phyloP scores from a whole-genome alignment of 306 rosid species.

The Cicer yamashitae region DNA sequence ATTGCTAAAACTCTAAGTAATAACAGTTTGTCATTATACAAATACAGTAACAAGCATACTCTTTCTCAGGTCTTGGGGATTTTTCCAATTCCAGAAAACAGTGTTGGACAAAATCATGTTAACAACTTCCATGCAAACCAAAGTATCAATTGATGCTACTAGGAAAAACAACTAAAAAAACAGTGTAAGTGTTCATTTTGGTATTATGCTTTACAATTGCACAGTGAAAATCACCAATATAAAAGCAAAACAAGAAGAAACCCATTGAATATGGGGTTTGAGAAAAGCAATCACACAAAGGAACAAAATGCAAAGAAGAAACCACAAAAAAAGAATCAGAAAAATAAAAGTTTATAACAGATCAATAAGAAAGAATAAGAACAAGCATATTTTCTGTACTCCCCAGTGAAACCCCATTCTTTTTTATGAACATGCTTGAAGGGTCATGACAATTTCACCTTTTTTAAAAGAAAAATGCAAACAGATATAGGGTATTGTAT shows the following conservation, averaged over 20 bases:
- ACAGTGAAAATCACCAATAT: constrained; percentile 37
- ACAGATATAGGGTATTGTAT: neutral
- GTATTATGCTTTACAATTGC: neutral
- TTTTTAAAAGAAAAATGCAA: constrained; percentile 31
- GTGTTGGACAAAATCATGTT: neutral
- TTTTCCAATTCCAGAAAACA: neutral
- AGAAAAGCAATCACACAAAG: constrained; percentile 20
- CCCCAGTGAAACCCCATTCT: constrained; percentile 44
- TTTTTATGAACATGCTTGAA: constrained; percentile 33
- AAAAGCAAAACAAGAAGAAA: constrained; percentile 16
- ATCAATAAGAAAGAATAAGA: constrained; percentile 35
- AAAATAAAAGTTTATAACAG: neutral
- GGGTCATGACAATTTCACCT: constrained; percentile 11
- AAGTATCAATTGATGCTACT: constrained; percentile 2
- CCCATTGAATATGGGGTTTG: neutral
- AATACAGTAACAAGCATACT: neutral
- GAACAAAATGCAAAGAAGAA: constrained; percentile 31
- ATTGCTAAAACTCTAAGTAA: neutral
- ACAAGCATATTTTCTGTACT: constrained; percentile 27
- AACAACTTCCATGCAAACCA: constrained; percentile 25
- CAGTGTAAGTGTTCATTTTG: constrained; percentile 9
- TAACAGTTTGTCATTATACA: neutral
- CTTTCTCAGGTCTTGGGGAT: neutral
- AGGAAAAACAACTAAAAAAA: constrained; percentile 32
- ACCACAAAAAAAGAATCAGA: neutral